Conservation (phyloP, 306 rosid genomes). For the Casuarina equisetifolia region DNA sequence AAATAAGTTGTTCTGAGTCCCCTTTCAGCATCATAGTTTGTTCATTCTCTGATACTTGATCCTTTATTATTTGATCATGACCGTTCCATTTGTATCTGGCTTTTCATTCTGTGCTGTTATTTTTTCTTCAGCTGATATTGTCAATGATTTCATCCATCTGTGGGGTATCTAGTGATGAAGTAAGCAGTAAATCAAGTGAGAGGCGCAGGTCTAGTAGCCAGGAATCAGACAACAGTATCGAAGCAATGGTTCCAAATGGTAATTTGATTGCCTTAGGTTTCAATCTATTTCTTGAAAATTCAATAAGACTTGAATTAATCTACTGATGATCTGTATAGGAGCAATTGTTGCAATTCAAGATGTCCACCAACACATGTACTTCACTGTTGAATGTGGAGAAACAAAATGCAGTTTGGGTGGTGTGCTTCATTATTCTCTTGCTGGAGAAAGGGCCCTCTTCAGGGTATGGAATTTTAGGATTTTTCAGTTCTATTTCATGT, state of each 20-base stretch:
- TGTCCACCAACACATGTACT: constrained; percentile 78
- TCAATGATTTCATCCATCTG: constrained; percentile 62
- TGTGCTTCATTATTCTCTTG: constrained; percentile 81
- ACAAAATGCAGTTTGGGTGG: constrained; percentile 60
- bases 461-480: constrained; percentile 52
- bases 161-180: constrained; percentile 41
- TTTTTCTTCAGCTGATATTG: constrained; percentile 56
- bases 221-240: constrained; percentile 46
- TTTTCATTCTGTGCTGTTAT: constrained; percentile 27
- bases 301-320: constrained; percentile 36
- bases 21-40: not conserved
- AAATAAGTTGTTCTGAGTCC: not conserved
- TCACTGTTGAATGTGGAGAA: constrained; percentile 73
- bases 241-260: constrained; percentile 78
- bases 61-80: not conserved
- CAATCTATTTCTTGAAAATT: constrained; percentile 26
- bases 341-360: constrained; percentile 92
- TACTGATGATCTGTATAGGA: constrained; percentile 54
- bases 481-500: constrained; percentile 10
- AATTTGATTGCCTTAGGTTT: constrained; percentile 22
- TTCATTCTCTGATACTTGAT: not conserved
- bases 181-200: constrained; percentile 30
- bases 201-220: constrained; percentile 39
- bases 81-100: not conserved
- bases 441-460: constrained; percentile 89